Evolutionary conservation across 768 basidiomycete genomes (phyloP).

Genomic region (Lentinula sp.): DNA sequence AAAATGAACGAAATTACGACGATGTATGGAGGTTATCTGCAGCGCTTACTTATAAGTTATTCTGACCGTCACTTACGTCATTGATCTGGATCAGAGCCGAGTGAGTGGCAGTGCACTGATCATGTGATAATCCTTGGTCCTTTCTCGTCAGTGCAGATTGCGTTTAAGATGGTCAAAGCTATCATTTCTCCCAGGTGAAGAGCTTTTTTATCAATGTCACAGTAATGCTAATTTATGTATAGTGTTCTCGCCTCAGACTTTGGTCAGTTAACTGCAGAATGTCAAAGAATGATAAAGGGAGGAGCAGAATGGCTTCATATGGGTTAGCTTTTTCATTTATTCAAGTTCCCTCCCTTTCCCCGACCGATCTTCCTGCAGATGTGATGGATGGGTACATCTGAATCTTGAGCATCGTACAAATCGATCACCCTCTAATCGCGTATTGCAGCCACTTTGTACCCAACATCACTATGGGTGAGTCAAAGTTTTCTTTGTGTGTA

Average conservation of each 20-base stretch:
- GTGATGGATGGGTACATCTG: conserved; percentile 89
- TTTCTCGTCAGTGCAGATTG: too few species aligned
- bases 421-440: conserved; percentile 8
- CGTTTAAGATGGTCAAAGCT: conserved; percentile 62
- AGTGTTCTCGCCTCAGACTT: conserved; percentile 95
- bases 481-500: not conserved
- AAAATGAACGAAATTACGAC: not conserved
- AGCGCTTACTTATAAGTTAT: too few species aligned
- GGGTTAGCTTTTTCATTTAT: conserved; percentile 46
- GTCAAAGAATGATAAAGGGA: conserved; percentile 90
- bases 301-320: conserved; percentile 99
- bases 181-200: conserved; percentile 79
- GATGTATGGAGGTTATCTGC: not conserved
- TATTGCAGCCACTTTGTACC: conserved; percentile 89
- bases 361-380: conserved; percentile 42
- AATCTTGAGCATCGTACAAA: conserved; percentile 5
- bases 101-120: not conserved
- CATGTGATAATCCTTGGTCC: not conserved
- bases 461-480: conserved; percentile 93
- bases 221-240: not conserved
- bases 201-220: too few species aligned
- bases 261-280: conserved; percentile 91
- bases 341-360: not conserved
- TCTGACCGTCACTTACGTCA: not conserved
- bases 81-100: not conserved